Evolutionary conservation across 176 grass and related monocot genomes (phyloP), one percentile per base, ranked within the genome.

Genomic region (Carex littledalei): DNA sequence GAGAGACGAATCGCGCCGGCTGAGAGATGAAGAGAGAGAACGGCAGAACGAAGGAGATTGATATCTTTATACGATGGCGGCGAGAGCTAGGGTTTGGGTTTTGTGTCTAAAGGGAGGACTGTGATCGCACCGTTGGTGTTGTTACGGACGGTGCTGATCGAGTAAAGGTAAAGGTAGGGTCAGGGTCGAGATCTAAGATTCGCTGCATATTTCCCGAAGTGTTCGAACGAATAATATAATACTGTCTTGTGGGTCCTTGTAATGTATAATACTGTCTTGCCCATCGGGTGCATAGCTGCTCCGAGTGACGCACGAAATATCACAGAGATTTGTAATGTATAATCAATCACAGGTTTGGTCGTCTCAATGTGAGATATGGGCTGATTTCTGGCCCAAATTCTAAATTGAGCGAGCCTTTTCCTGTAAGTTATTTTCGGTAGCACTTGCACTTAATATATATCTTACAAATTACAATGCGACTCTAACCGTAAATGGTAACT

Each of bases 61-160:
- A 22, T 16, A 16, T 68, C 13, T 68, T 68, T 68, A 73, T 73
- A 73, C 41, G 3, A 52, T 20, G 69, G 69, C 69, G 69, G 69
- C 69, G 43, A 47, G 69, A 15, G 41, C 69, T 73, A 73, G 69
- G 69, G 69, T 75, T 78, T 26, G 17, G 72, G 72, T 26, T 77
- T 77, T 49, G 54, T 12, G 4, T 34, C 64, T 67, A 3, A 12
- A 49, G 5, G 35, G 37, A 71, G n/a, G 15, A 8, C 7, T 73
- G 17, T 0, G 18, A 73, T 73, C 37, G 17, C 1, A 49, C 69
- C 69, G 69, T 73, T 68, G 11, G 31, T 35, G 65, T 39, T 68
- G 2, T 7, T 5, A 37, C 32, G 32, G 13, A 54, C 49, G 47
- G 47, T 77, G 7, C 12, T 55, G 49, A 77, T 55, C 3, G 16